Evolutionary conservation across 2,329 filamentous ascomycete species (phyloP).

Genomic region (Arthroderma sp.): DNA sequence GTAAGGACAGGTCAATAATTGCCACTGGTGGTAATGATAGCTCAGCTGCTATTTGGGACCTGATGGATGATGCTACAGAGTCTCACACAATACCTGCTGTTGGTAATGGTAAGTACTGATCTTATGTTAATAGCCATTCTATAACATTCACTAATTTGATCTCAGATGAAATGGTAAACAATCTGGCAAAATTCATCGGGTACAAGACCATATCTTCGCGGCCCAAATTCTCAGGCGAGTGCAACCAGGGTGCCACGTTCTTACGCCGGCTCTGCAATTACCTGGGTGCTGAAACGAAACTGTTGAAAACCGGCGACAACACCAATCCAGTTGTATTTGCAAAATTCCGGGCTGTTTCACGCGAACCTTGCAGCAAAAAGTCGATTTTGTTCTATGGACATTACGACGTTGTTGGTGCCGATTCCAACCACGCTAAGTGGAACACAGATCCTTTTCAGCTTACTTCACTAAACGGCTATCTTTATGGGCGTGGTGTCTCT

Average conservation of each 20-base stretch:
- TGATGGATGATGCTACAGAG: constrained; percentile 44
- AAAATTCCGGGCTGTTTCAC: constrained; percentile 54
- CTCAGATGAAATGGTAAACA: constrained; percentile 48
- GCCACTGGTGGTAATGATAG: constrained; percentile 92
- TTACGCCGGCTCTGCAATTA: constrained; percentile 83
- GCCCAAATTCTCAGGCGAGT: constrained; percentile 77
- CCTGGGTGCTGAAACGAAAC: constrained; percentile 75
- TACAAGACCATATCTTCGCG: constrained; percentile 86
- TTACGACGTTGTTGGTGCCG: constrained; percentile 90
- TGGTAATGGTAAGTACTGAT: constrained; percentile 38
- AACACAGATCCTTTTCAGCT: constrained; percentile 77
- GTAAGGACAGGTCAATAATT: constrained; percentile 64
- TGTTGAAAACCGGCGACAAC: constrained; percentile 67
- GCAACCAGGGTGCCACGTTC: constrained; percentile 81
- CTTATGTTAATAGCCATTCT: background rate
- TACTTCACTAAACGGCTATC: constrained; percentile 75
- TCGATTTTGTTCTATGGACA: constrained; percentile 94
- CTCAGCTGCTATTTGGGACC: constrained; percentile 76
- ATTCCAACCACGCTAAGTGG: constrained; percentile 73
- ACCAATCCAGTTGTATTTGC: constrained; percentile 92
- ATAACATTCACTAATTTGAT: background rate
- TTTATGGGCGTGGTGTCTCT: constrained; percentile 91
- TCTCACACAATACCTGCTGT: constrained; percentile 36
- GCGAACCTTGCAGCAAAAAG: constrained; percentile 41
- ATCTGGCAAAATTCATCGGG: constrained; percentile 71